Evolutionary conservation across 106 monocot genomes (phyloP), one percentile per base, ranked within the genome.

Genomic region (Dendrobium chrysotoxum): DNA sequence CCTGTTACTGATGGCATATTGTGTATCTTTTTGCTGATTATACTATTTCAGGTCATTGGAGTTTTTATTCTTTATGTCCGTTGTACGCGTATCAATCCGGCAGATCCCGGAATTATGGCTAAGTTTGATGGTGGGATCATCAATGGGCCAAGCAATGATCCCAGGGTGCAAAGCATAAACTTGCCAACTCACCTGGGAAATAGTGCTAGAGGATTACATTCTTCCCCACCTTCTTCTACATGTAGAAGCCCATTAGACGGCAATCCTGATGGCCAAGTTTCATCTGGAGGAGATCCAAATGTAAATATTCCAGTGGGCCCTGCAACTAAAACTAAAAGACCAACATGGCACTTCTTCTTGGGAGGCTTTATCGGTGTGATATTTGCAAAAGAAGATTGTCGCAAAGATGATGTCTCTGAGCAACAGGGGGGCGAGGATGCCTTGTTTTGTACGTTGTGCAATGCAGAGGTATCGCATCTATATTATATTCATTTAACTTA

Each of bases 11-110:
- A 4, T 61, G 53, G 39, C 35, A 10, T 38, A 38, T 81, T 4
- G 72, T 72, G 77, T 25, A 67, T 67, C 53, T 70, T 40, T 79
- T 71, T 75, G 38, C 77, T 75, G 23, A 45, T 47, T 30, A 75
- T 84, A 13, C 40, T 65, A 70, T 85, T 86, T 82, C 86, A 99
- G 98, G 98, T 91, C 83, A 53, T 95, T 84, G 84, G 88, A 45
- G 98, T 99, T 73, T 99, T 99, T 82, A 86, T 99, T 68, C 89
- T 99, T 47, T 99, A 99, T 74, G 84, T 93, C 11, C 95, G 95
- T 13, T 91, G 91, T 77, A 99, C 95, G 30, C 87, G 93, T 28
- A 93, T 99, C 68, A 95, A 99, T 81, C 98, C 98, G 79, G 98
- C 98, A 45, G 98, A 99, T 88, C 95, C 98, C 80, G 98, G 98